A percentile compares a stretch with the other conserved stretches of the same genome.
Conservation (phyloP, 2,329 filamentous ascomycete genomes). For the Nemania sp. region DNA sequence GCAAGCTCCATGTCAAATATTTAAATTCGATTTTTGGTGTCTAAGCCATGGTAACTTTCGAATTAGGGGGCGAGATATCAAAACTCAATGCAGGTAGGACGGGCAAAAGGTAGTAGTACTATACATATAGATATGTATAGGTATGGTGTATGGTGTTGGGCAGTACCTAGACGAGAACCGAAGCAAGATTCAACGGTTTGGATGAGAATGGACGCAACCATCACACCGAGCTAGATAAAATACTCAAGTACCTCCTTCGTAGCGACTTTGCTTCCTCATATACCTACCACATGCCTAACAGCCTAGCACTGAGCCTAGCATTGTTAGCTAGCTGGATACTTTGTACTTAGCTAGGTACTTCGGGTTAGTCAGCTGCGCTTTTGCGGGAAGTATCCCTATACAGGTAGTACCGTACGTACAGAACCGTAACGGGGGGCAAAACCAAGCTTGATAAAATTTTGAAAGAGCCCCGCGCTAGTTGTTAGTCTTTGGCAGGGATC, state of each 20-base stretch:
- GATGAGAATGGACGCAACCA: constrained; percentile 1
- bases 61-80: constrained; percentile 6
- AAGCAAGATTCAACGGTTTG: constrained; percentile 4
- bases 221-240: constrained; percentile 5
- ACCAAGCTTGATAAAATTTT: constrained; percentile 31
- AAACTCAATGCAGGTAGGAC: constrained; percentile 14
- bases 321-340: not conserved
- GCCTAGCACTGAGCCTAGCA: not conserved
- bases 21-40: not conserved
- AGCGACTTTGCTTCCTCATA: not conserved
- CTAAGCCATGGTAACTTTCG: constrained; percentile 2
- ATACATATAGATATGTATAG: constrained; percentile 8
- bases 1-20: constrained; percentile 1
- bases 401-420: not conserved
- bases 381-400: constrained; percentile 1
- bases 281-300: not conserved
- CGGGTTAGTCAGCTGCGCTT: not conserved
- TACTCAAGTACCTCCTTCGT: too few species aligned
- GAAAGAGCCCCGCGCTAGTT: constrained; percentile 32
- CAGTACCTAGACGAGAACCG: not conserved
- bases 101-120: not conserved
- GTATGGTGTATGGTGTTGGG: not conserved
- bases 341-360: not conserved
- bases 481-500: constrained; percentile 16
- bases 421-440: constrained; percentile 9